Conservation (phyloP, 305 asterid genomes). For the Rubia peregrina region DNA sequence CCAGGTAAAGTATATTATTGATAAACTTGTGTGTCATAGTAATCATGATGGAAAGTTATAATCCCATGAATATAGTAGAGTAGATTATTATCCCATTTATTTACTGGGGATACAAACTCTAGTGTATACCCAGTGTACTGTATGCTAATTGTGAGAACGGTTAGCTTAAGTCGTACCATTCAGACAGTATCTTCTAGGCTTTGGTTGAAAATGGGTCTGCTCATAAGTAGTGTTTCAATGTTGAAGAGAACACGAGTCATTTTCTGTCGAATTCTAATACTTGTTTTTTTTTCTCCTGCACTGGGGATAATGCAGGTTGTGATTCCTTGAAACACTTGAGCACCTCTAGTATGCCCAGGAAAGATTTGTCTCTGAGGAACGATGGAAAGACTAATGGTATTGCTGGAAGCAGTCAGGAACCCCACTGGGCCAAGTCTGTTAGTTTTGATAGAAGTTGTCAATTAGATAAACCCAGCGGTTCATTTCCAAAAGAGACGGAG, state of each 20-base stretch:
- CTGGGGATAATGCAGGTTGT: slow-evolving; percentile 39
- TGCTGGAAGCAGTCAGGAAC: slow-evolving; percentile 52
- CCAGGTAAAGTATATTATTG: too few relatives aligned
- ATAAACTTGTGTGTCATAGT: too few relatives aligned
- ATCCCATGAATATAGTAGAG: too few relatives aligned
- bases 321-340: slow-evolving; percentile 36
- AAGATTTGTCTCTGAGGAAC: slow-evolving; percentile 36
- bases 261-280: not conserved
- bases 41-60: too few relatives aligned
- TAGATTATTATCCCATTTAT: too few relatives aligned
- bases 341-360: slow-evolving; percentile 33
- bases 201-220: not conserved
- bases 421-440: slow-evolving; percentile 50
- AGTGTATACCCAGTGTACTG: too few relatives aligned
- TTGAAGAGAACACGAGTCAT: not conserved
- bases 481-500: slow-evolving; percentile 31
- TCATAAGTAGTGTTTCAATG: not conserved
- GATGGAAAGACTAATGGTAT: slow-evolving; percentile 46
- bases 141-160: too few relatives aligned
- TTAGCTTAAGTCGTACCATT: not conserved
- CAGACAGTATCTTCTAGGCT: not conserved
- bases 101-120: too few relatives aligned
- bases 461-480: slow-evolving; percentile 35
- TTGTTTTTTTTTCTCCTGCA: not conserved
- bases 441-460: slow-evolving; percentile 42